Evolutionary conservation across 306 rosid genomes (phyloP).

Genomic region (Prunus padus): DNA sequence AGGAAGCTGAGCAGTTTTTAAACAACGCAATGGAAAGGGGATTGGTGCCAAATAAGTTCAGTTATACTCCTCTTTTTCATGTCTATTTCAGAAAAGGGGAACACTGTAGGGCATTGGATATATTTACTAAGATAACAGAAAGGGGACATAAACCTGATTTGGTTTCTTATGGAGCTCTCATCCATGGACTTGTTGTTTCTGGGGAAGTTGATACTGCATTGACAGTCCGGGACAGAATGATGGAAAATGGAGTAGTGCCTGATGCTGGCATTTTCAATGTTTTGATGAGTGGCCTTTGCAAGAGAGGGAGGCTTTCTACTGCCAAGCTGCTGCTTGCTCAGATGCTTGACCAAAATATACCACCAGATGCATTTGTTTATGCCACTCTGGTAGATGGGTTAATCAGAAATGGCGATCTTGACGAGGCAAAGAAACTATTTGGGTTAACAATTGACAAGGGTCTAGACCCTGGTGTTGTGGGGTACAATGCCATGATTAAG

Average conservation of each 20-base stretch:
- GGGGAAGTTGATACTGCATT: slow-evolving; percentile 69
- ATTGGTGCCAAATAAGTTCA: slow-evolving; percentile 49
- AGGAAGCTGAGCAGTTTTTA: slow-evolving; percentile 62
- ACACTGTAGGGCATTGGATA: slow-evolving; percentile 52
- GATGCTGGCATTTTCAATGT: slow-evolving; percentile 84
- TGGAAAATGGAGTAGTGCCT: slow-evolving; percentile 60
- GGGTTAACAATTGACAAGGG: slow-evolving; percentile 43
- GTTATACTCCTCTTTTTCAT: slow-evolving; percentile 66
- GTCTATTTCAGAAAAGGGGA: slow-evolving; percentile 64
- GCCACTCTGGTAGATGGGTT: slow-evolving; percentile 76
- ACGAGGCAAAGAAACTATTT: slow-evolving; percentile 63
- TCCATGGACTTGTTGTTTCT: slow-evolving; percentile 62
- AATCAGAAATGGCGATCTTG: slow-evolving; percentile 55
- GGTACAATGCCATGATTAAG: slow-evolving; percentile 80
- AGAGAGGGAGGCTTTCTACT: slow-evolving; percentile 67
- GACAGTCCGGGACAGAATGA: slow-evolving; percentile 61
- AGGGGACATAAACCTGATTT: slow-evolving; percentile 58
- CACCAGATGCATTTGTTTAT: slow-evolving; percentile 69
- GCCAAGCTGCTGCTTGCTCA: slow-evolving; percentile 62
- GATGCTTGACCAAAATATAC: slow-evolving; percentile 70
- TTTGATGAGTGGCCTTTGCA: slow-evolving; percentile 74
- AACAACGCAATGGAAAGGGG: slow-evolving; percentile 45
- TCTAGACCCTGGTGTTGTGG: slow-evolving; percentile 62
- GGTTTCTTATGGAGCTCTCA: slow-evolving; percentile 74
- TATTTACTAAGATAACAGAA: slow-evolving; percentile 65